Conservation (phyloP, 495 filamentous ascomycete species). For the Lindgomyces ingoldianus region DNA sequence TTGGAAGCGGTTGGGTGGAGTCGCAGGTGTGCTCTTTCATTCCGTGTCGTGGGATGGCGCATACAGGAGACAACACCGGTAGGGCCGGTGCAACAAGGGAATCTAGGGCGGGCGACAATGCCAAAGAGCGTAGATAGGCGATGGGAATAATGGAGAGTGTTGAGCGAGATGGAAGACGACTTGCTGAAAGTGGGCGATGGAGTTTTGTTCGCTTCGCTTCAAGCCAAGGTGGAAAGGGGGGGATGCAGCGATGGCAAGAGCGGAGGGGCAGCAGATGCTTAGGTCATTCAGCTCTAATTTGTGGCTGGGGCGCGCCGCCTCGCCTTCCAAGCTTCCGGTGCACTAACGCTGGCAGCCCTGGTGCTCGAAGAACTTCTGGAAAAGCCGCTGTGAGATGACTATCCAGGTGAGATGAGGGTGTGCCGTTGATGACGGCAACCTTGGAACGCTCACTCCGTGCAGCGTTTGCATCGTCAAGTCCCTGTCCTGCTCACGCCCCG, state of each 20-base stretch:
- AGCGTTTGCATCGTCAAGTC: no score
- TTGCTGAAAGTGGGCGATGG: background rate
- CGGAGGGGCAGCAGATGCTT: background rate
- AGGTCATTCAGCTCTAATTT: background rate
- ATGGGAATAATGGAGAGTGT: background rate
- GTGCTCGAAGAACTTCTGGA: no score
- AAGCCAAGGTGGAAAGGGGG: background rate
- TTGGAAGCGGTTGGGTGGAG: slow-evolving; percentile 21
- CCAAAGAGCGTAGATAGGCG: background rate
- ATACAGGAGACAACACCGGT: slow-evolving; percentile 29
- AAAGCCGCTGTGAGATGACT: no score
- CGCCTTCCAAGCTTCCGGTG: no score
- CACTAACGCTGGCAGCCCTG: no score
- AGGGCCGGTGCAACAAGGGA: slow-evolving; percentile 12
- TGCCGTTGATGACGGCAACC: no score
- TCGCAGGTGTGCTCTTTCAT: slow-evolving; percentile 33
- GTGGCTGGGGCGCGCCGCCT: background rate
- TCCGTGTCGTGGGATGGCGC: slow-evolving; percentile 28
- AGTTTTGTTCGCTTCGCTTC: background rate
- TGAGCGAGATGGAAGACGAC: slow-evolving; percentile 6
- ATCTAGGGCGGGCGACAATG: background rate
- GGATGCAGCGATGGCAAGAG: background rate
- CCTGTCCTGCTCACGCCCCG: no score
- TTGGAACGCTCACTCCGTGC: no score
- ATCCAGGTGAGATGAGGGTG: no score